phyloP scores from a whole-genome alignment of 2,329 filamentous ascomycete species.

The Fusarium brachygibbosum region DNA sequence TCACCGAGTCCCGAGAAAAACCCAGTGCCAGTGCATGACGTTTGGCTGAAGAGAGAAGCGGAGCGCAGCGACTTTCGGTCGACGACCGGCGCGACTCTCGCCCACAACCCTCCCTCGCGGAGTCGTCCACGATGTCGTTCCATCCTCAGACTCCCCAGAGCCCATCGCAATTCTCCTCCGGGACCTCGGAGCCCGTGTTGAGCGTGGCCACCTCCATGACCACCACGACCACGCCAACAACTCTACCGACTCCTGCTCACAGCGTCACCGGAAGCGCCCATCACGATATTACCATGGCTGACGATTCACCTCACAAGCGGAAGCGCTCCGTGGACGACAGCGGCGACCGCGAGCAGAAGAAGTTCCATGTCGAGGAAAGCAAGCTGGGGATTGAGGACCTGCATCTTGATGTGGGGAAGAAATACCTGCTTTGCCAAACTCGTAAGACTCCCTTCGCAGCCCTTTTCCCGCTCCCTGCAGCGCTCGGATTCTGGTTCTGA shows the following conservation, averaged over 20 bases:
- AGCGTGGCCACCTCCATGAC: constrained; percentile 67
- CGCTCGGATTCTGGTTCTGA: constrained; percentile 45
- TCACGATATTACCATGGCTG: constrained; percentile 62
- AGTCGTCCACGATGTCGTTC: constrained; percentile 71
- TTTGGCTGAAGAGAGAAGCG: constrained; percentile 48
- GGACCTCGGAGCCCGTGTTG: constrained; percentile 64
- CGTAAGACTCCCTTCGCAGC: constrained; percentile 71
- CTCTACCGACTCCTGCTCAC: constrained; percentile 73
- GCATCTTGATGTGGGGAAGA: constrained; percentile 75
- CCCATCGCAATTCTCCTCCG: constrained; percentile 72
- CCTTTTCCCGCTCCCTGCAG: constrained; percentile 49
- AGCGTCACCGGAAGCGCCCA: constrained; percentile 70
- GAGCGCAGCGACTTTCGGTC: constrained; percentile 54
- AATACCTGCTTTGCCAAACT: constrained; percentile 76
- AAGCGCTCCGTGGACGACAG: constrained; percentile 70
- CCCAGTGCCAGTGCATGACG: constrained; percentile 51
- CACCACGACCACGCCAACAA: constrained; percentile 63
- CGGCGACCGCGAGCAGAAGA: constrained; percentile 71
- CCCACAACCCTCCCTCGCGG: constrained; percentile 50
- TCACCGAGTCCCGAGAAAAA: constrained; percentile 46
- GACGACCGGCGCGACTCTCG: constrained; percentile 53
- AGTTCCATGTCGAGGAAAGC: constrained; percentile 72
- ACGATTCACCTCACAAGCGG: constrained; percentile 71
- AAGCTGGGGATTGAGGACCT: constrained; percentile 74
- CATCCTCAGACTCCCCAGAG: constrained; percentile 77